Evolutionary conservation across 2,329 filamentous ascomycete species (phyloP).

Genomic region (Aspergillus novoparasiticus): DNA sequence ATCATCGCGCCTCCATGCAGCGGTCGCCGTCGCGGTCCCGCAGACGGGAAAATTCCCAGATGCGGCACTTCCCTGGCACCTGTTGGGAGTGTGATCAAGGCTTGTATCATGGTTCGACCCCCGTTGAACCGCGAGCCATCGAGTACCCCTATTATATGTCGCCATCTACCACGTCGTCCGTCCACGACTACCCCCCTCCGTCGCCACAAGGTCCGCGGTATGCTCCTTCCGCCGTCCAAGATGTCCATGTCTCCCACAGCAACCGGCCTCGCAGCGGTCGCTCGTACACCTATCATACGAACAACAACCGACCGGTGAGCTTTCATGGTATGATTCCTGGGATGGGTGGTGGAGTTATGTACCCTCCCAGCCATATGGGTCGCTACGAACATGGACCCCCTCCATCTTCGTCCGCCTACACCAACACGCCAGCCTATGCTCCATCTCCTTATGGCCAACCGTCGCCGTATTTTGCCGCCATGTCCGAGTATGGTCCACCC

Average conservation of each 20-base stretch:
- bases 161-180: constrained; percentile 25
- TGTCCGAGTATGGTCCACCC: constrained; percentile 30
- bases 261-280: constrained; percentile 31
- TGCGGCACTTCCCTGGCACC: constrained; percentile 33
- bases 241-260: constrained; percentile 34
- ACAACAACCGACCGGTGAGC: constrained; percentile 40
- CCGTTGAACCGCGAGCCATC: constrained; percentile 34
- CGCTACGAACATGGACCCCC: constrained; percentile 41
- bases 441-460: constrained; percentile 35
- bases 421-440: constrained; percentile 32
- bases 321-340: constrained; percentile 41
- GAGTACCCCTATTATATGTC: constrained; percentile 36
- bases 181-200: constrained; percentile 36
- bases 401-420: constrained; percentile 40
- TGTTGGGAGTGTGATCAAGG: constrained; percentile 41
- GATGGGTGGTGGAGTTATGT: constrained; percentile 30
- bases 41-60: constrained; percentile 34
- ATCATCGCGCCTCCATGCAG: constrained; percentile 30
- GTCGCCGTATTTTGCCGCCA: constrained; percentile 30
- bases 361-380: constrained; percentile 30
- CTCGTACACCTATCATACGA: constrained; percentile 40
- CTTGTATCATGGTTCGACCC: constrained; percentile 35
- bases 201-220: constrained; percentile 35
- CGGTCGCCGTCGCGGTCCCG: constrained; percentile 39
- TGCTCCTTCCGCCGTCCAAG: constrained; percentile 31